Evolutionary conservation across 2,329 filamentous ascomycete species (phyloP).

Genomic region (Septoria petroselini): DNA sequence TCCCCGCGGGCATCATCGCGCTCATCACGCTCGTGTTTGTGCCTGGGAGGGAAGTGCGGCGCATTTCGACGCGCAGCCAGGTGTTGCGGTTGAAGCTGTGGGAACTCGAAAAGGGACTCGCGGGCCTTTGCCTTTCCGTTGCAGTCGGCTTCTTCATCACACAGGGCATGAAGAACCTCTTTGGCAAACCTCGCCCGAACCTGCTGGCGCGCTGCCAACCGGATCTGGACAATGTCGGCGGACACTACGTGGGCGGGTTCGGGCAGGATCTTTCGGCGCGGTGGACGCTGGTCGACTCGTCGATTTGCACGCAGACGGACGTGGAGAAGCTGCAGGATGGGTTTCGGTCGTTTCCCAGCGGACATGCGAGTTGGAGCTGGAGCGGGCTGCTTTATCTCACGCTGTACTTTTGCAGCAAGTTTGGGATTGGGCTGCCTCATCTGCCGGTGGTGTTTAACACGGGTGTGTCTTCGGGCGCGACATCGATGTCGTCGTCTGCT

Average conservation of each 20-base stretch:
- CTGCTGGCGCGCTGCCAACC: slow-evolving; percentile 70
- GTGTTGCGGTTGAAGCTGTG: slow-evolving; percentile 81
- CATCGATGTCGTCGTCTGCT: too few species aligned
- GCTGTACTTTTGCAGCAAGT: slow-evolving; percentile 81
- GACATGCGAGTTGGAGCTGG: slow-evolving; percentile 71
- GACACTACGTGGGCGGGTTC: slow-evolving; percentile 63
- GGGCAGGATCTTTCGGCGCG: slow-evolving; percentile 50
- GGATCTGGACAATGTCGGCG: slow-evolving; percentile 60
- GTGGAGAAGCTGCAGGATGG: slow-evolving; percentile 66
- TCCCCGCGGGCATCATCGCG: slow-evolving; percentile 66
- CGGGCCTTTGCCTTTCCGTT: slow-evolving; percentile 73
- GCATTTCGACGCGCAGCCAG: slow-evolving; percentile 42
- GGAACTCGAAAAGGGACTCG: slow-evolving; percentile 82
- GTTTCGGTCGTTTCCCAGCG: slow-evolving; percentile 79
- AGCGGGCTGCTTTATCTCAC: slow-evolving; percentile 80
- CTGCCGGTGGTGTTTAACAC: slow-evolving; percentile 49
- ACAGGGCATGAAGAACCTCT: slow-evolving; percentile 75
- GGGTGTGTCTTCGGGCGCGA: too few species aligned
- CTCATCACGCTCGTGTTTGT: slow-evolving; percentile 66
- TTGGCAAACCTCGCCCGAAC: slow-evolving; percentile 64
- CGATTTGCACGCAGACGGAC: slow-evolving; percentile 70
- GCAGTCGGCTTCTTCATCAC: slow-evolving; percentile 75
- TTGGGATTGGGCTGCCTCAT: slow-evolving; percentile 70
- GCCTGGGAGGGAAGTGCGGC: slow-evolving; percentile 62
- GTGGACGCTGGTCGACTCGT: slow-evolving; percentile 68